Evolutionary conservation across 495 filamentous ascomycete genomes (phyloP).

Genomic region (Cryomyces minteri): DNA sequence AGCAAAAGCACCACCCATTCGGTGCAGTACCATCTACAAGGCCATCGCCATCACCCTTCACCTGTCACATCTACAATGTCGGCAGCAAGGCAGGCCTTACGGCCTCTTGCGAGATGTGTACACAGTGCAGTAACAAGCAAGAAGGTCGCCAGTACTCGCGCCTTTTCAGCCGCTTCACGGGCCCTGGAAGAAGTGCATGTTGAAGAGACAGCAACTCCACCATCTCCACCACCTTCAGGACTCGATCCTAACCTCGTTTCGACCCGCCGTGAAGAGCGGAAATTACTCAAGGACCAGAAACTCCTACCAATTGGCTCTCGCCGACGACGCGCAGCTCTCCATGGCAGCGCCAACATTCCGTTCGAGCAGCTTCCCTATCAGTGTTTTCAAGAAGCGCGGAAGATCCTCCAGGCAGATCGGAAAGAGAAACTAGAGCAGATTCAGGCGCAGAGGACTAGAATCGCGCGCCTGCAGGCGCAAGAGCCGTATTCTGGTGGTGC

Average conservation of each 20-base stretch:
- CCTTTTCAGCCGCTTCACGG: no score
- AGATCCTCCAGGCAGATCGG: slow-evolving; percentile 62
- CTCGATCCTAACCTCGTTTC: slow-evolving; percentile 15
- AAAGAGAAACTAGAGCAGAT: slow-evolving; percentile 56
- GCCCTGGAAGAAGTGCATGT: no score
- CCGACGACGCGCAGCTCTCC: slow-evolving; percentile 62
- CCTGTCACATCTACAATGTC: no score
- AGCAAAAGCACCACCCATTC: no score
- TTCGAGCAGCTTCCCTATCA: slow-evolving; percentile 91
- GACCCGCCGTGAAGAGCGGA: slow-evolving; percentile 11
- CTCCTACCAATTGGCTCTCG: slow-evolving; percentile 56
- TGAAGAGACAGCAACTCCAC: not conserved
- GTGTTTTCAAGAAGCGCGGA: slow-evolving; percentile 90
- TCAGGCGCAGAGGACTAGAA: slow-evolving; percentile 26
- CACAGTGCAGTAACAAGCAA: no score
- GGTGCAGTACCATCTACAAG: no score
- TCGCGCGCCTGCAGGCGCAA: slow-evolving; percentile 37
- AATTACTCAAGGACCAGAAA: slow-evolving; percentile 20
- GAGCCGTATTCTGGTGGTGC: slow-evolving; percentile 41
- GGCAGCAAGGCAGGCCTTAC: no score
- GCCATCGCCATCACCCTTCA: no score
- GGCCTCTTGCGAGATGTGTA: no score
- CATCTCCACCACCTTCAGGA: slow-evolving; percentile 1
- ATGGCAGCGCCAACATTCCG: slow-evolving; percentile 49
- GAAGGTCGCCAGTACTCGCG: no score